Conservation (phyloP, 225 moss, liverwort and hornwort genomes). For the Pleurozium schreberi region DNA sequence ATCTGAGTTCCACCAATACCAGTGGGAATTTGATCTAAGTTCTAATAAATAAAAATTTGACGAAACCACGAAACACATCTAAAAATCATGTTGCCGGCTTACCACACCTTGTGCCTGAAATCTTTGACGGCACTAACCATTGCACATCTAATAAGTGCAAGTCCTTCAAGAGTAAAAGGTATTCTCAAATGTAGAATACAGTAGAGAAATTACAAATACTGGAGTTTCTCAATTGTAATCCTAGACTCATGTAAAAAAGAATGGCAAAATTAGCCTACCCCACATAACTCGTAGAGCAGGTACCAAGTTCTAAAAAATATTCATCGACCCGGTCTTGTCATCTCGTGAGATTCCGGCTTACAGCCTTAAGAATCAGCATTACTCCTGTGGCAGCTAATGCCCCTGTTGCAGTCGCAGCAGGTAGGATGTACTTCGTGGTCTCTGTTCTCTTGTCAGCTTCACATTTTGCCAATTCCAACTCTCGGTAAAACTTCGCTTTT, state of each 20-base stretch:
- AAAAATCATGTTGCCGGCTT: neutral
- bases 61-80: neutral
- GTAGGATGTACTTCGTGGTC: slow-evolving; percentile 19
- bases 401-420: slow-evolving; percentile 44
- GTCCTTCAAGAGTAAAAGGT: neutral
- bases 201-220: neutral
- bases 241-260: slow-evolving; percentile 1
- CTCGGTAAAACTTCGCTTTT: slow-evolving; percentile 18
- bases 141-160: neutral
- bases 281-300: neutral
- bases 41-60: neutral
- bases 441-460: slow-evolving; percentile 22
- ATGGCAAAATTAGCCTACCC: slow-evolving; percentile 4
- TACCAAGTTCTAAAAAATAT: neutral
- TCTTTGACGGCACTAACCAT: neutral
- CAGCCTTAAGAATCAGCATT: slow-evolving; percentile 31
- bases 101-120: neutral
- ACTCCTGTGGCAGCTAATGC: slow-evolving; percentile 28
- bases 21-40: neutral
- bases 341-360: neutral
- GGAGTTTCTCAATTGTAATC: neutral
- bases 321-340: neutral
- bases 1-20: neutral
- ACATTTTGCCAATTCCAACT: slow-evolving; percentile 18
- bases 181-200: neutral